phyloP scores from a whole-genome alignment of 495 filamentous ascomycete species.

The Neurospora sp. region DNA sequence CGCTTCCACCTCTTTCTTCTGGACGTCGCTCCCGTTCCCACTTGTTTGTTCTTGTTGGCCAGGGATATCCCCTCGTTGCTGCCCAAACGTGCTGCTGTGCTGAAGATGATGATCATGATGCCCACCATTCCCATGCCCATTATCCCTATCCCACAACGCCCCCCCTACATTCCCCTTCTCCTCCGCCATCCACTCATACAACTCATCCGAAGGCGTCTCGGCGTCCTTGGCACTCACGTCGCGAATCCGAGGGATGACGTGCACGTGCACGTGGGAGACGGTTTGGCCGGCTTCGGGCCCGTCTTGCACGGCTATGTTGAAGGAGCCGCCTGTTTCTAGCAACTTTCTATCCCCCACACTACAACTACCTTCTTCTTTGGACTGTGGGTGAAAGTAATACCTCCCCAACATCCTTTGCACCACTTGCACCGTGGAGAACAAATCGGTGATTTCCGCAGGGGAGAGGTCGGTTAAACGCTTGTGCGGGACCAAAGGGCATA shows the following conservation, averaged over 20 bases:
- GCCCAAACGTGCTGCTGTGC: background rate
- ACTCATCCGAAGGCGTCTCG: slow-evolving; percentile 41
- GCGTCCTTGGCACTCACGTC: slow-evolving; percentile 34
- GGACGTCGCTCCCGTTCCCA: background rate
- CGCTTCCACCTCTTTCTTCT: background rate
- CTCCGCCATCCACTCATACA: slow-evolving; percentile 75
- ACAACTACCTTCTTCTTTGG: background rate
- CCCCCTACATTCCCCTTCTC: slow-evolving; percentile 78
- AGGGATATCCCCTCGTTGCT: background rate
- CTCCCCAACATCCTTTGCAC: slow-evolving; percentile 69
- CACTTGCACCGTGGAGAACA: slow-evolving; percentile 75
- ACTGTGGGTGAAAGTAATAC: slow-evolving; percentile 45
- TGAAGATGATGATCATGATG: background rate
- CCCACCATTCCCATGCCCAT: background rate
- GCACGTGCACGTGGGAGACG: slow-evolving; percentile 84
- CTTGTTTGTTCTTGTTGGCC: too few relatives aligned
- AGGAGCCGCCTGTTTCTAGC: slow-evolving; percentile 34
- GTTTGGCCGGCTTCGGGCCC: slow-evolving; percentile 79
- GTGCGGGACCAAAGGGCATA: slow-evolving; percentile 56
- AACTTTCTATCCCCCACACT: background rate
- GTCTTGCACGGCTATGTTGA: slow-evolving; percentile 94
- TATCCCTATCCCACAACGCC: slow-evolving; percentile 37
- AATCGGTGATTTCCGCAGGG: slow-evolving; percentile 62
- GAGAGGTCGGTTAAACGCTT: slow-evolving; percentile 68
- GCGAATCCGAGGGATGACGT: slow-evolving; percentile 71